Percentiles rank a stretch among this genome's conserved stretches.
Evolutionary conservation across 1,284 basidiomycete species (phyloP).

Genomic region (Austroboletus niveus): DNA sequence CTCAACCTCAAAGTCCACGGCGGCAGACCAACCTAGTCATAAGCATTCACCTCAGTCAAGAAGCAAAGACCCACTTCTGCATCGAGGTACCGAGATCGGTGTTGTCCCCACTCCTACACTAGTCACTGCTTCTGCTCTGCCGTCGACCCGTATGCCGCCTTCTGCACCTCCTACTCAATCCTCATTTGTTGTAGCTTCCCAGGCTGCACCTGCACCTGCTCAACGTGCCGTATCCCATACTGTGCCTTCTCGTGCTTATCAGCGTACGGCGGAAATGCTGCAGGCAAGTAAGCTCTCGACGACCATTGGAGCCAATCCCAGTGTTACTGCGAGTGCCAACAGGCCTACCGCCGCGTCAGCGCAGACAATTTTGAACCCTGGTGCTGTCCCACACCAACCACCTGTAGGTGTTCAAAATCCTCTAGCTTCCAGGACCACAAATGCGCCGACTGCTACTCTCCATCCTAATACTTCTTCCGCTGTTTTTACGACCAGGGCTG

Average conservation of each 20-base stretch:
- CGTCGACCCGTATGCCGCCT: conserved; percentile 17
- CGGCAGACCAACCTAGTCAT: conserved; percentile 10
- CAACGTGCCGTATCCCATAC: conserved; percentile 21
- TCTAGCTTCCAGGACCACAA: conserved; percentile 10
- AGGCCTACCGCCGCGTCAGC: conserved; percentile 8
- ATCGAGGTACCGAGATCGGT: conserved; percentile 12
- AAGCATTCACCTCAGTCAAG: conserved; percentile 25
- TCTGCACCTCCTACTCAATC: conserved; percentile 26
- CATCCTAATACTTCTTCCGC: conserved; percentile 3
- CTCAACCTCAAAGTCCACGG: conserved; percentile 4
- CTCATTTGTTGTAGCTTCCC: conserved; percentile 4
- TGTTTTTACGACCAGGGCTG: conserved; percentile 7
- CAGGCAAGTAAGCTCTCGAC: conserved; percentile 21
- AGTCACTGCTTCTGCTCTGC: conserved; percentile 1
- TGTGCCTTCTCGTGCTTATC: conserved; percentile 18
- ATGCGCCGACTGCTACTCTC: conserved; percentile 1
- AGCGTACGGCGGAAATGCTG: conserved; percentile 23
- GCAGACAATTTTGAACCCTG: conserved; percentile 10
- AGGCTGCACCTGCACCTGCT: conserved; percentile 2
- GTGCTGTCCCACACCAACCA: conserved; percentile 11
- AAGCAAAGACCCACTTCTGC: conserved; percentile 16
- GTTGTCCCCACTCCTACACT: conserved; percentile 23
- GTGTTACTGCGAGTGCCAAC: conserved; percentile 1
- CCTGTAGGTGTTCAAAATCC: conserved; percentile 4
- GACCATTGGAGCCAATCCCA: background rate